Evolutionary conservation across 148 eudicot genomes (phyloP), one percentile per base, ranked within the genome.

Genomic region (Dianthus caryophyllus): DNA sequence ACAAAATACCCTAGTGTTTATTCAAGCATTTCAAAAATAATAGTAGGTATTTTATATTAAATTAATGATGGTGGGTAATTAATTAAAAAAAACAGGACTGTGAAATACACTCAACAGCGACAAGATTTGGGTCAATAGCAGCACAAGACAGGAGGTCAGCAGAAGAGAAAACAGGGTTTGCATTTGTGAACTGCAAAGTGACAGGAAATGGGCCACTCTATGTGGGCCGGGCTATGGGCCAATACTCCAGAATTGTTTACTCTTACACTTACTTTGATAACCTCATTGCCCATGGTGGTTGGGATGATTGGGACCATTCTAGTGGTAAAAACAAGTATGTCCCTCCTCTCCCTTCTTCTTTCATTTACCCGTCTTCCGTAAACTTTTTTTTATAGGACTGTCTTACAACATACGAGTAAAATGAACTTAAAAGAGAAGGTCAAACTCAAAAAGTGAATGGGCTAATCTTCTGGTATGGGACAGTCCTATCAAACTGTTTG

Each of bases 181-280:
- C 97, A 18, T 95, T 95, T 44, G 72, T 95, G 17, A 73, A 80
- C 46, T 95, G 99, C 75, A 73, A 75, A 62, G 97, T 95, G 6
- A 95, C 99, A 1, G 99, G 99, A 0, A 83, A 78, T 20, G 99
- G 99, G 24, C 96, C 91, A 17, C 59, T 95, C 5, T 90, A 86
- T 17, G 93, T 90, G 80, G 99, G 99, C 46, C 89, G 99, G 21
- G 99, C 99, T 48, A 79, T 90, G 93, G 97, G 99, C 68, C 96
- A 91, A 43, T 88, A 80, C 80, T 91, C 99, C 16, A 68, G 97
- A 69, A 90, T 95, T 54, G 90, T 95, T 33, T 95, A 77, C 73
- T 88, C 99, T 15, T 85, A 81, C 73, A 90, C 97, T 3, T 90
- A 88, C 72, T 95, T 95, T 33, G 99, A 81, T 61, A 85, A 87